Conservation (phyloP, 306 rosid species). For the Vachellia pachyceras region DNA sequence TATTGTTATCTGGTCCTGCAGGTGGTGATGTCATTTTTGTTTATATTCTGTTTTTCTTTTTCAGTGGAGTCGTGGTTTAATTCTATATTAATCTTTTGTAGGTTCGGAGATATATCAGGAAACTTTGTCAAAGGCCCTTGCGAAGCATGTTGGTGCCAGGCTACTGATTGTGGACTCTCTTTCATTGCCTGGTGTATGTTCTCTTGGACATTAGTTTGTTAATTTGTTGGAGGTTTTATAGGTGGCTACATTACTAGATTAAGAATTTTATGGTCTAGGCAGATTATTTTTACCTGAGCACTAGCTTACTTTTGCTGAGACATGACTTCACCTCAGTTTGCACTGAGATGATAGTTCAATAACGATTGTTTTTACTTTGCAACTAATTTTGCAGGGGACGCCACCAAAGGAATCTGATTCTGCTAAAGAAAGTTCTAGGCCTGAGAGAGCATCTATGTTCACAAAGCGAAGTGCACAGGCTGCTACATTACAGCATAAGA, state of each 20-base stretch:
- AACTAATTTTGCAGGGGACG: constrained; percentile 57
- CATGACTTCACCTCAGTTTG: constrained; percentile 33
- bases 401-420: constrained; percentile 61
- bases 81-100: constrained; percentile 43
- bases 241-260: constrained; percentile 4
- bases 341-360: background rate
- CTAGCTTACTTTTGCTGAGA: constrained; percentile 32
- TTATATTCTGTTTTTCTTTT: constrained; percentile 17
- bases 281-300: constrained; percentile 13
- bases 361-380: constrained; percentile 27
- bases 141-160: constrained; percentile 78
- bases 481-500: constrained; percentile 63
- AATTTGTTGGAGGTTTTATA: constrained; percentile 12
- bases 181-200: constrained; percentile 85
- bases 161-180: constrained; percentile 86
- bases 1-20: constrained; percentile 91
- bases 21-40: constrained; percentile 51
- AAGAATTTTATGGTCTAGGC: background rate
- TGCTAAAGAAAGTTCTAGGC: constrained; percentile 66
- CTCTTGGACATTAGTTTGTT: constrained; percentile 18
- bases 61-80: constrained; percentile 18
- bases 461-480: constrained; percentile 63
- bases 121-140: constrained; percentile 88
- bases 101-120: constrained; percentile 99
- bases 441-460: constrained; percentile 65